Percentiles rank a stretch among this genome's conserved stretches.
phyloP scores from a whole-genome alignment of 1,284 basidiomycete genomes.

The Singerocomus inundabilis region DNA sequence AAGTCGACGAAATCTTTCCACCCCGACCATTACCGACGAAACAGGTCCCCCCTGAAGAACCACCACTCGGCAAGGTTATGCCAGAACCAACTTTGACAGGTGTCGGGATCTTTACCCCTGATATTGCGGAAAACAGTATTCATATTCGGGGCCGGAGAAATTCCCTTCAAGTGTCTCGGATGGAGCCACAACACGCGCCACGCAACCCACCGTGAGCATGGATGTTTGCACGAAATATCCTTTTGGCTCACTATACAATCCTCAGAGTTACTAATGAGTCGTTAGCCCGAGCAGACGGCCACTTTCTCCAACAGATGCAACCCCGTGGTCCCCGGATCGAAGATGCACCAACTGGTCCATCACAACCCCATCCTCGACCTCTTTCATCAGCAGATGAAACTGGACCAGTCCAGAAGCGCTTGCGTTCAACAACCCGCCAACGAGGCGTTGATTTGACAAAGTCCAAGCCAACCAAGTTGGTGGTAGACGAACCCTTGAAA shows the following conservation, averaged over 20 bases:
- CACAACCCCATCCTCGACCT: conserved; percentile 54
- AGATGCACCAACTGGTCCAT: conserved; percentile 36
- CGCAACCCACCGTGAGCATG: conserved; percentile 62
- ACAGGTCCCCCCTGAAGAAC: conserved; percentile 49
- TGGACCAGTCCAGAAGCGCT: conserved; percentile 71
- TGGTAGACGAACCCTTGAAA: conserved; percentile 67
- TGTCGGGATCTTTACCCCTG: conserved; percentile 79
- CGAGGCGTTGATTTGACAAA: conserved; percentile 42
- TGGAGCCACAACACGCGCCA: conserved; percentile 46
- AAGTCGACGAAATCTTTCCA: conserved; percentile 70
- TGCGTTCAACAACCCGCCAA: conserved; percentile 62
- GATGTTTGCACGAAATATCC: conserved; percentile 2
- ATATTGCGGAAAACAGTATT: conserved; percentile 51
- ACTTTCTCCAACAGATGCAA: conserved; percentile 50
- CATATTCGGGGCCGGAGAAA: conserved; percentile 55
- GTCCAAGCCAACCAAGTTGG: conserved; percentile 55
- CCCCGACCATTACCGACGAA: conserved; percentile 59
- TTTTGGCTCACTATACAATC: conserved; percentile 6
- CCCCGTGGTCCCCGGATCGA: conserved; percentile 38
- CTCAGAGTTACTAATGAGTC: conserved; percentile 58
- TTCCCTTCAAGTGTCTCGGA: conserved; percentile 51
- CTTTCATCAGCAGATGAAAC: conserved; percentile 78
- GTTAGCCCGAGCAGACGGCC: conserved; percentile 57
- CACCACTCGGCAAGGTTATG: conserved; percentile 39
- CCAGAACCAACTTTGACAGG: conserved; percentile 51